Conservation (phyloP, 2,329 filamentous ascomycete genomes). For the Aureobasidium melanogenum region DNA sequence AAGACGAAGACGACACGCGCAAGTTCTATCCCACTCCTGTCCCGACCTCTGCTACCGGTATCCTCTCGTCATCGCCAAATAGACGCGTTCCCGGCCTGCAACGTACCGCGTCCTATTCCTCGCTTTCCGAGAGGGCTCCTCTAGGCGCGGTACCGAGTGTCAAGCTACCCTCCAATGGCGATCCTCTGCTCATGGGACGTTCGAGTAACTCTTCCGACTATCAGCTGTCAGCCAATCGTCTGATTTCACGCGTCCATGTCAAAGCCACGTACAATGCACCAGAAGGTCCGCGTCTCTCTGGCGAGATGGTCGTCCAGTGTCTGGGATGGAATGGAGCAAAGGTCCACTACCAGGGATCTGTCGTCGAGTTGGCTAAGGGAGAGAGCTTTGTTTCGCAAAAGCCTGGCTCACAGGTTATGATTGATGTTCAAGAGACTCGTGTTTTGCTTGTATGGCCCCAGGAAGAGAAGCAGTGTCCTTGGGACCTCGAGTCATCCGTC, state of each 20-base stretch:
- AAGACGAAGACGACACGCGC: constrained; percentile 38
- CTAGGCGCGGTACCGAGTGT: constrained; percentile 76
- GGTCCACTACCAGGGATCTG: constrained; percentile 80
- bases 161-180: constrained; percentile 71
- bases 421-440: constrained; percentile 88
- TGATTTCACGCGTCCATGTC: constrained; percentile 90
- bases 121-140: constrained; percentile 69
- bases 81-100: constrained; percentile 41
- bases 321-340: constrained; percentile 93
- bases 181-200: constrained; percentile 76
- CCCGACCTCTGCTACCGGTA: constrained; percentile 86
- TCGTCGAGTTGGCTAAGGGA: constrained; percentile 78
- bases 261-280: constrained; percentile 75
- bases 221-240: constrained; percentile 82
- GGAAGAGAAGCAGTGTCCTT: constrained; percentile 11
- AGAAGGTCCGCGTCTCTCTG: constrained; percentile 56
- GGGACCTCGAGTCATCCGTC: not conserved
- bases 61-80: constrained; percentile 79
- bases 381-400: constrained; percentile 87
- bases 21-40: constrained; percentile 84
- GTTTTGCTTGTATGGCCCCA: constrained; percentile 85
- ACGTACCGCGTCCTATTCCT: constrained; percentile 48
- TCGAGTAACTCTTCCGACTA: constrained; percentile 95
- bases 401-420: constrained; percentile 79
- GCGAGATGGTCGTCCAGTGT: constrained; percentile 81